Conservation (phyloP, 768 basidiomycete genomes). For the Russula griseocarnosa region DNA sequence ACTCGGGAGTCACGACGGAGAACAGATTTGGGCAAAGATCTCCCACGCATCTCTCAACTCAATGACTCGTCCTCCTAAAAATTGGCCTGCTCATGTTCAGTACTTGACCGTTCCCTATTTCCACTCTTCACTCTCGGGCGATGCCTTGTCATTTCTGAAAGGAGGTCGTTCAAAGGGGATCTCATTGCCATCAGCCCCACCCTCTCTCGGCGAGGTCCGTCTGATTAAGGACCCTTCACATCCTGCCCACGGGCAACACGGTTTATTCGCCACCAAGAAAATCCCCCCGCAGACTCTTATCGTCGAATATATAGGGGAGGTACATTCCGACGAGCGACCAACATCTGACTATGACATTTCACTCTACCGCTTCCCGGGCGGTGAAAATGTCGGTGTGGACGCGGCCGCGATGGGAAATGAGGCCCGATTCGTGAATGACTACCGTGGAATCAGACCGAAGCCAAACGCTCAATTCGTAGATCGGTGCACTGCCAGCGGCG, state of each 20-base stretch:
- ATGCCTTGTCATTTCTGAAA: conserved; percentile 35
- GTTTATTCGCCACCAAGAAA: conserved; percentile 74
- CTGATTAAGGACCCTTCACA: conserved; percentile 53
- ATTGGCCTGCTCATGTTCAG: conserved; percentile 53
- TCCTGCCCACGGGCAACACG: conserved; percentile 66
- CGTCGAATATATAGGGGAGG: conserved; percentile 77
- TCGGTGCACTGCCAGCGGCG: conserved; percentile 48
- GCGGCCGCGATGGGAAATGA: conserved; percentile 77
- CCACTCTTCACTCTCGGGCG: conserved; percentile 53
- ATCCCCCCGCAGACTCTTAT: conserved; percentile 64
- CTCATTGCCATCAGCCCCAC: conserved; percentile 20
- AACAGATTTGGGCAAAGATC: conserved; percentile 5
- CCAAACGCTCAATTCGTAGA: conserved; percentile 74
- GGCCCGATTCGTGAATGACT: conserved; percentile 88
- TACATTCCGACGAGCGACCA: conserved; percentile 72
- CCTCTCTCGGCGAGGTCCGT: conserved; percentile 51
- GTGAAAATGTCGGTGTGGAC: conserved; percentile 72
- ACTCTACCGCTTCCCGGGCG: conserved; percentile 51
- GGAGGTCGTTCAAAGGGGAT: conserved; percentile 5
- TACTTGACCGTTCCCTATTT: conserved; percentile 52
- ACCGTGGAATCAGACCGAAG: conserved; percentile 63
- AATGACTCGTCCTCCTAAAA: conserved; percentile 29
- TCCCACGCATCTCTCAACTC: conserved; percentile 7
- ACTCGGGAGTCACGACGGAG: conserved; percentile 9
- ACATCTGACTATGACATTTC: conserved; percentile 87